phyloP scores from a whole-genome alignment of 768 basidiomycete species.

The Auricularia auricula-judae region DNA sequence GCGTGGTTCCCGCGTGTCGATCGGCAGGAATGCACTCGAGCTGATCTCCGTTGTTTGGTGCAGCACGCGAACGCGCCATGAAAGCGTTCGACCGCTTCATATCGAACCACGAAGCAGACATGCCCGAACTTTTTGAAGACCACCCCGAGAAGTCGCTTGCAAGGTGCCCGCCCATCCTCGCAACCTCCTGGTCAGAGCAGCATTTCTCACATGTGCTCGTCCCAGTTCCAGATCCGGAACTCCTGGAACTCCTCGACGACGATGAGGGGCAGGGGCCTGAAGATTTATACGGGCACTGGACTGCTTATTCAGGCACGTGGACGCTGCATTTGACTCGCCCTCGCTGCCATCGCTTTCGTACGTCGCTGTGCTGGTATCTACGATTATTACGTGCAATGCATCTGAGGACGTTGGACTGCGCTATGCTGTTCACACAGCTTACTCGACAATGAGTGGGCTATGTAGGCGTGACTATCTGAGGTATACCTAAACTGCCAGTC shows the following conservation, averaged over 20 bases:
- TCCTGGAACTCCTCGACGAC: too few relatives aligned
- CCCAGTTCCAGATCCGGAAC: too few relatives aligned
- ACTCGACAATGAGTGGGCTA: too few relatives aligned
- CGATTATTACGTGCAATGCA: too few relatives aligned
- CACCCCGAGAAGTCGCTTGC: neutral
- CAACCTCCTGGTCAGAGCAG: too few relatives aligned
- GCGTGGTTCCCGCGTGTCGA: neutral
- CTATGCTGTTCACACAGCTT: too few relatives aligned
- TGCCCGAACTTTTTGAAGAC: neutral
- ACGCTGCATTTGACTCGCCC: neutral
- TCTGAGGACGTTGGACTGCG: too few relatives aligned
- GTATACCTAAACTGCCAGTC: too few relatives aligned
- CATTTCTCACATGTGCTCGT: too few relatives aligned
- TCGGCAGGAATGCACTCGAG: neutral
- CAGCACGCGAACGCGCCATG: constrained; percentile 40
- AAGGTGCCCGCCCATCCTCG: neutral
- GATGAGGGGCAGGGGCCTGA: too few relatives aligned
- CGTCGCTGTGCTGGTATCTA: neutral
- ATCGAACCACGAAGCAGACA: constrained; percentile 9
- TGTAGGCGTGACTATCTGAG: too few relatives aligned
- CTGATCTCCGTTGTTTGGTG: neutral
- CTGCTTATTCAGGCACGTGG: neutral
- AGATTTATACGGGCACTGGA: too few relatives aligned
- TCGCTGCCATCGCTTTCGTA: neutral
- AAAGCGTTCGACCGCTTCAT: constrained; percentile 51